Percentiles rank a stretch among this genome's conserved stretches.
Evolutionary conservation across 352 stramenopile species (phyloP).

Genomic region (Phytophthora ohioensis): DNA sequence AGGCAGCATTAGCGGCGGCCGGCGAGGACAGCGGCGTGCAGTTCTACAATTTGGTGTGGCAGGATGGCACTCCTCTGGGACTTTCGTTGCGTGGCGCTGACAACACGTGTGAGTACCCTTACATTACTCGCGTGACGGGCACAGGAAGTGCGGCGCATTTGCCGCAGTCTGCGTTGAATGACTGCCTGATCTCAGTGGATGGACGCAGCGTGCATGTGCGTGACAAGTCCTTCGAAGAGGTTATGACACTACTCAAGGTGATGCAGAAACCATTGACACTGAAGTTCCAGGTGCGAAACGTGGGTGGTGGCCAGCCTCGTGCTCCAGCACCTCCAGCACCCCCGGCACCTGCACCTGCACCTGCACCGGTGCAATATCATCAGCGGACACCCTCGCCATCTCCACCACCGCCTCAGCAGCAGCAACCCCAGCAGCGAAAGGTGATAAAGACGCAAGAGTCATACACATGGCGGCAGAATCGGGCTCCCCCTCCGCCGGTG

Average conservation of each 20-base stretch:
- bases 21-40: conserved; percentile 52
- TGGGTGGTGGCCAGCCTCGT: conserved; percentile 29
- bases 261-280: conserved; percentile 89
- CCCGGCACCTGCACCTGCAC: conserved; percentile 21
- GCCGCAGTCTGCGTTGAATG: conserved; percentile 76
- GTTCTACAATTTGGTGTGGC: conserved; percentile 89
- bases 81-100: conserved; percentile 82
- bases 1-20: conserved; percentile 37
- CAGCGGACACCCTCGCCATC: conserved; percentile 32
- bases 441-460: conserved; percentile 58
- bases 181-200: conserved; percentile 82
- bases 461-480: conserved; percentile 75
- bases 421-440: conserved; percentile 42
- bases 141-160: conserved; percentile 83
- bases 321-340: conserved; percentile 26
- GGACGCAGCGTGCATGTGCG: conserved; percentile 81
- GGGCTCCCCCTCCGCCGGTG: conserved; percentile 37
- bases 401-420: conserved; percentile 17
- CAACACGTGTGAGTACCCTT: conserved; percentile 80
- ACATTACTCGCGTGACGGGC: conserved; percentile 89
- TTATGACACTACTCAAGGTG: conserved; percentile 88
- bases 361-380: conserved; percentile 36
- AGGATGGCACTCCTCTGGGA: conserved; percentile 76
- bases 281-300: conserved; percentile 79
- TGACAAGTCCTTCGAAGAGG: conserved; percentile 88